These are phyloP conservation scores for Nigrograna mackinnonii DNA, from an alignment of 2,329 filamentous ascomycete species.

Conservation along the genomic window DNA sequence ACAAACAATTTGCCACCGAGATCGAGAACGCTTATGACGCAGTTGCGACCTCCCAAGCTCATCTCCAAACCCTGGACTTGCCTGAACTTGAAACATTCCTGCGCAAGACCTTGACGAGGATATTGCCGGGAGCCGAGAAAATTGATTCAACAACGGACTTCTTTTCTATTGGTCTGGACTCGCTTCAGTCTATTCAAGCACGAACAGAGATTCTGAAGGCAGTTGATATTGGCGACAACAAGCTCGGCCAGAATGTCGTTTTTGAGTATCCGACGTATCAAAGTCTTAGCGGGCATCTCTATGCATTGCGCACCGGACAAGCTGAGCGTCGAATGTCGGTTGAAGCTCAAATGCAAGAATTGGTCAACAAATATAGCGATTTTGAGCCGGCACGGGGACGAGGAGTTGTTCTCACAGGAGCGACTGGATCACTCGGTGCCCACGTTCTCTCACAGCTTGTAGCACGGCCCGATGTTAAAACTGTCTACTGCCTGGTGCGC, in stretches of 20 bases:
- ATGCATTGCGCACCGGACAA: slow-evolving; percentile 45
- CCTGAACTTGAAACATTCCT: slow-evolving; percentile 32
- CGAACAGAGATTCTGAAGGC: slow-evolving; percentile 55
- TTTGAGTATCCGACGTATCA: slow-evolving; percentile 60
- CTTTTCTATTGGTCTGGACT: slow-evolving; percentile 62
- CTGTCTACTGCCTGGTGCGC: slow-evolving; percentile 58
- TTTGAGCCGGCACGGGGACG: slow-evolving; percentile 30
- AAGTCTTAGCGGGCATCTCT: slow-evolving; percentile 50
- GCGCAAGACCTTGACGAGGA: slow-evolving; percentile 14
- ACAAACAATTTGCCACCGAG: slow-evolving; percentile 51
- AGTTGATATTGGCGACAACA: slow-evolving; percentile 50
- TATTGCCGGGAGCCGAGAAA: slow-evolving; percentile 11
- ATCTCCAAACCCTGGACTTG: slow-evolving; percentile 21
- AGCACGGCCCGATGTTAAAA: slow-evolving; percentile 28
- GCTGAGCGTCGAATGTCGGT: slow-evolving; percentile 34
- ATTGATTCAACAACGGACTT: slow-evolving; percentile 55
- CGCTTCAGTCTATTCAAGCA: slow-evolving; percentile 60
- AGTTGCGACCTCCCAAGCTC: slow-evolving; percentile 8
- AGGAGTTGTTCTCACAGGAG: slow-evolving; percentile 59
- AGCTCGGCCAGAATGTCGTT: slow-evolving; percentile 59
- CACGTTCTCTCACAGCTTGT: slow-evolving; percentile 54
- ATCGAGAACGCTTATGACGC: slow-evolving; percentile 51
- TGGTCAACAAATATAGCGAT: slow-evolving; percentile 49
- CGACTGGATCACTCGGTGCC: slow-evolving; percentile 67
- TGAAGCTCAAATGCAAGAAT: slow-evolving; percentile 47